Evolutionary conservation across 345 rosid species (phyloP).

Genomic region (Sonneratia alba): DNA sequence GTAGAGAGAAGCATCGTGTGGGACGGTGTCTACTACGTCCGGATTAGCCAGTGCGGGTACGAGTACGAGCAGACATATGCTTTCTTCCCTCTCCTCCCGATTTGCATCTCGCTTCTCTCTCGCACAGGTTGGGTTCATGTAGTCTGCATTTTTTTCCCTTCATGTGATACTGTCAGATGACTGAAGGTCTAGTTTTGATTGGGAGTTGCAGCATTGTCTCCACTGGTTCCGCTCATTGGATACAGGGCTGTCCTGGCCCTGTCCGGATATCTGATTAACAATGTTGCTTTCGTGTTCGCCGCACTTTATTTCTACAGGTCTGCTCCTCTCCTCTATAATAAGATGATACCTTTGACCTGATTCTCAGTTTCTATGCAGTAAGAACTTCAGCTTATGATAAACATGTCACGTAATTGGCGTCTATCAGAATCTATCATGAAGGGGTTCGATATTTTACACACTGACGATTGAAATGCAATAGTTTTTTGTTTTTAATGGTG

Average conservation of each 20-base stretch:
- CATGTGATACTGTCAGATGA: background rate
- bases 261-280: conserved; percentile 61
- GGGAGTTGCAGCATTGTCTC: conserved; percentile 52
- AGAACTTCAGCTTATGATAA: background rate
- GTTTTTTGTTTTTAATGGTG: background rate
- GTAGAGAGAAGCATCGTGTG: conserved; percentile 61
- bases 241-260: conserved; percentile 67
- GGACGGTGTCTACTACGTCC: conserved; percentile 79
- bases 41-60: conserved; percentile 79
- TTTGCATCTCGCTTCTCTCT: conserved; percentile 40
- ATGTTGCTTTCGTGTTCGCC: conserved; percentile 47
- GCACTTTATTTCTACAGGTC: conserved; percentile 29
- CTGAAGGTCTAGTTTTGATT: background rate
- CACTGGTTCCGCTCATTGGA: conserved; percentile 62
- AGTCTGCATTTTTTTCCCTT: background rate
- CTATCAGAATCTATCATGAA: background rate
- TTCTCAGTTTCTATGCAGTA: background rate
- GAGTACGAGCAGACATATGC: conserved; percentile 93
- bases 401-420: background rate
- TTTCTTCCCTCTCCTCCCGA: conserved; percentile 77
- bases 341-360: background rate
- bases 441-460: background rate
- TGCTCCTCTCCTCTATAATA: background rate
- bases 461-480: background rate
- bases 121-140: conserved; percentile 39